Conservation (phyloP, 371 early-diverging fungal genomes). For the Nosema muscidifuracis region DNA sequence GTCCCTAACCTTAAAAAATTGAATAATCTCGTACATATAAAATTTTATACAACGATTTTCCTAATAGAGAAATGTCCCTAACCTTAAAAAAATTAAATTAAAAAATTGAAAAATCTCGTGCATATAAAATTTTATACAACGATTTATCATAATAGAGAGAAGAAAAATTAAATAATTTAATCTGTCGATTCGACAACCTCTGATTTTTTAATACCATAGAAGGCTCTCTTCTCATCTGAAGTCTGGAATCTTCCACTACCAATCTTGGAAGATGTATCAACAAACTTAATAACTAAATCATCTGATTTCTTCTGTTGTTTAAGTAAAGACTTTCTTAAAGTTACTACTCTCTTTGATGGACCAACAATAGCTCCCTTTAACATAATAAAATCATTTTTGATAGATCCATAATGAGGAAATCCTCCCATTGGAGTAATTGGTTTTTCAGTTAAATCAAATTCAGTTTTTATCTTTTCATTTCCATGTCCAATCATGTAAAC, state of each 20-base stretch:
- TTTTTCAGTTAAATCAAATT: constrained; percentile 93
- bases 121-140: no score
- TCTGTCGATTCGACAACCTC: constrained; percentile 57
- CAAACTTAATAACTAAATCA: constrained; percentile 84
- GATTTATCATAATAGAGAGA: not conserved
- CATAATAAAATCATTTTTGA: constrained; percentile 94
- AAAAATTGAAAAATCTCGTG: no score
- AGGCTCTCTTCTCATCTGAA: constrained; percentile 85
- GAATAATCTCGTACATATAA: no score
- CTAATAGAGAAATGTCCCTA: no score
- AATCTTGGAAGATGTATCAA: constrained; percentile 99
- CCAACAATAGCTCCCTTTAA: constrained; percentile 96
- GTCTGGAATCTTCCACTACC: constrained; percentile 99
- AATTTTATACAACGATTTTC: no score
- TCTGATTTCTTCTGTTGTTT: constrained; percentile 86
- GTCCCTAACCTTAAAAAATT: no score
- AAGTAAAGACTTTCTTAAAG: constrained; percentile 94
- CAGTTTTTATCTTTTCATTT: constrained; percentile 80
- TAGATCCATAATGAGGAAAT: constrained; percentile 95
- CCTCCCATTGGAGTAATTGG: constrained; percentile 95
- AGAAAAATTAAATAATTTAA: constrained; percentile 48
- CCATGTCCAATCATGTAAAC: constrained; percentile 94
- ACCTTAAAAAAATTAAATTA: no score
- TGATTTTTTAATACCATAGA: constrained; percentile 69
- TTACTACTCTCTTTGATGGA: constrained; percentile 91